These are phyloP conservation scores for Leucosporidium yakuticum DNA, from an alignment of 768 basidiomycete species.

Conservation along the genomic window DNA sequence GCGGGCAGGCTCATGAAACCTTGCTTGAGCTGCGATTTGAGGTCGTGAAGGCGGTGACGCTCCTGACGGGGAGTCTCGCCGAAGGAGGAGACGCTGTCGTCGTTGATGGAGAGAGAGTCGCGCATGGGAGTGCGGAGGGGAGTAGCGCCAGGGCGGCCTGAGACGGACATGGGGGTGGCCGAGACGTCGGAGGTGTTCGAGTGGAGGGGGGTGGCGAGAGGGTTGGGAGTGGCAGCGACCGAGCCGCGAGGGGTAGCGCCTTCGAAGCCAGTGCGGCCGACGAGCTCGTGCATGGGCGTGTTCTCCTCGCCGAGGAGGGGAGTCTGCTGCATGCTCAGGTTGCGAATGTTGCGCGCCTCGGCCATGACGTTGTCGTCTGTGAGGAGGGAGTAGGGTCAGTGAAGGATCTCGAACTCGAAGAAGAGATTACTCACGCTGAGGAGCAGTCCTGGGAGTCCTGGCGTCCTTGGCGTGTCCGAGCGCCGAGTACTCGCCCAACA, in stretches of 20 bases:
- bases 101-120: conserved; percentile 84
- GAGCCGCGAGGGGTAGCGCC: conserved; percentile 89
- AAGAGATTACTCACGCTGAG: conserved; percentile 65
- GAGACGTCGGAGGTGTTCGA: conserved; percentile 47
- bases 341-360: conserved; percentile 90
- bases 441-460: conserved; percentile 86
- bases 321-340: conserved; percentile 86
- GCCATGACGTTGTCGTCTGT: conserved; percentile 91
- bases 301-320: conserved; percentile 96
- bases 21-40: conserved; percentile 64
- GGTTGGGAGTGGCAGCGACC: conserved; percentile 90
- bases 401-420: background rate
- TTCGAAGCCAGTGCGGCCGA: conserved; percentile 83
- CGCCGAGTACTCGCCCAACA: conserved; percentile 88
- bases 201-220: conserved; percentile 76
- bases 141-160: conserved; percentile 52
- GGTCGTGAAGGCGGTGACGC: conserved; percentile 56
- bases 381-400: conserved; percentile 4
- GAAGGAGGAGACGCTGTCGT: conserved; percentile 50
- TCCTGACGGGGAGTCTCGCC: conserved; percentile 73
- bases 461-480: conserved; percentile 83
- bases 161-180: conserved; percentile 51
- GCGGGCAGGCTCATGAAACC: conserved; percentile 77
- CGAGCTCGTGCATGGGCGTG: conserved; percentile 71
- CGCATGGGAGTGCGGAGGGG: conserved; percentile 91